Conservation (phyloP, 2,329 filamentous ascomycete species). For the Aspergillus awamori region DNA sequence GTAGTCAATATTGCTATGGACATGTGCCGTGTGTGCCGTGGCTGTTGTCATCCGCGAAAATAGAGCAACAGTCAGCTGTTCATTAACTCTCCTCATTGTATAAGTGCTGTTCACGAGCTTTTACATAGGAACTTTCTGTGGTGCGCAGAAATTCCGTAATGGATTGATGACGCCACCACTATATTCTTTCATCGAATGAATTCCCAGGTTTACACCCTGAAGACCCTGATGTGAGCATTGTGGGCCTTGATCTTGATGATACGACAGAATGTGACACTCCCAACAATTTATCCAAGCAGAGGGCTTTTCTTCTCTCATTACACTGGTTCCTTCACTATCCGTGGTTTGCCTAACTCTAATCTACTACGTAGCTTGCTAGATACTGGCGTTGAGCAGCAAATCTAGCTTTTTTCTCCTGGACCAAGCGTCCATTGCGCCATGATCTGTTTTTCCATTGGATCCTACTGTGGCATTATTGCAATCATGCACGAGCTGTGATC, state of each 20-base stretch:
- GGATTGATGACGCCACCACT: constrained; percentile 22
- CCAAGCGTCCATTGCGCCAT: constrained; percentile 8
- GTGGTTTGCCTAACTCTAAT: constrained; percentile 14
- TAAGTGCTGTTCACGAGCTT: background rate
- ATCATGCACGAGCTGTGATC: constrained; percentile 21
- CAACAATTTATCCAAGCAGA: constrained; percentile 11
- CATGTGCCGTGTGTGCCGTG: background rate
- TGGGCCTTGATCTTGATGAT: constrained; percentile 25
- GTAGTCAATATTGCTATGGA: background rate
- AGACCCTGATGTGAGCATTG: constrained; percentile 13
- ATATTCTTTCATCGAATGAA: background rate
- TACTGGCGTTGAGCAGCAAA: constrained; percentile 3
- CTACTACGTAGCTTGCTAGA: constrained; percentile 19
- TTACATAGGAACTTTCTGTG: background rate
- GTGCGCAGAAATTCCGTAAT: background rate
- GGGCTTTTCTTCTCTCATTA: constrained; percentile 8
- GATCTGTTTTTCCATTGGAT: constrained; percentile 26
- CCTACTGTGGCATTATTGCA: constrained; percentile 32
- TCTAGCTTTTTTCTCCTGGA: constrained; percentile 16
- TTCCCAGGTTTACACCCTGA: constrained; percentile 1
- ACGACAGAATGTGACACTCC: constrained; percentile 34
- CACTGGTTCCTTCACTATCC: constrained; percentile 24
- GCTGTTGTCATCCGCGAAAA: background rate
- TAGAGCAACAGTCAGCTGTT: background rate
- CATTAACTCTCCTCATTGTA: background rate